Percentiles rank a stretch among this genome's conserved stretches.
These are phyloP conservation scores for Trametes maxima DNA, from an alignment of 768 basidiomycete species.

Conservation along the genomic window DNA sequence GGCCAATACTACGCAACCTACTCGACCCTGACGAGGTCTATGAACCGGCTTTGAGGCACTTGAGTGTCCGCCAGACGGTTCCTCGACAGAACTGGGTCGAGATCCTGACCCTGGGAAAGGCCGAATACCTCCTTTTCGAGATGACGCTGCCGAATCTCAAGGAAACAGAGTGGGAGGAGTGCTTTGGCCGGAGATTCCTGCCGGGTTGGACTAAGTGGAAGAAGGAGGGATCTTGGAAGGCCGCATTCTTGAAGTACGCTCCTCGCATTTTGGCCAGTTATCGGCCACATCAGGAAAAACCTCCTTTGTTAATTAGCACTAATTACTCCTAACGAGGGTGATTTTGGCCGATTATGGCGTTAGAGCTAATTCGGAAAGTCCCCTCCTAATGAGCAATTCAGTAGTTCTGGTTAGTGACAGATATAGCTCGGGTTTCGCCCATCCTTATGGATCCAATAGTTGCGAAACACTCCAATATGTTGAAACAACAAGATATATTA, in stretches of 20 bases:
- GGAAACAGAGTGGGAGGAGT: conserved; percentile 73
- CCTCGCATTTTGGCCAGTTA: not conserved
- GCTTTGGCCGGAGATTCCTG: conserved; percentile 68
- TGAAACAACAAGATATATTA: too few relatives aligned
- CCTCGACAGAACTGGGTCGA: conserved; percentile 83
- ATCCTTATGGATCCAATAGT: too few relatives aligned
- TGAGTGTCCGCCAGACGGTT: conserved; percentile 64
- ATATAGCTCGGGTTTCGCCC: too few relatives aligned
- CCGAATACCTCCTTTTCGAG: conserved; percentile 67
- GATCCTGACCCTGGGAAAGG: conserved; percentile 62
- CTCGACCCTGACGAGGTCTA: conserved; percentile 40
- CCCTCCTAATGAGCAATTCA: too few relatives aligned
- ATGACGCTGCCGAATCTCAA: conserved; percentile 69
- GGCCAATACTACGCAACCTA: conserved; percentile 65
- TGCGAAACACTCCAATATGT: too few relatives aligned
- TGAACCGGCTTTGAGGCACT: conserved; percentile 53
- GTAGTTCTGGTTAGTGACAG: too few relatives aligned
- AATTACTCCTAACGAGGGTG: too few relatives aligned
- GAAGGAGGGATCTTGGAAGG: conserved; percentile 64
- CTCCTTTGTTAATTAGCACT: too few relatives aligned
- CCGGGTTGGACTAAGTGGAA: conserved; percentile 79
- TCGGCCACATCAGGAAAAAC: too few relatives aligned
- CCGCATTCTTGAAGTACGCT: conserved; percentile 64
- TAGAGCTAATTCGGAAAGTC: too few relatives aligned
- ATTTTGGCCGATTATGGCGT: too few relatives aligned